Evolutionary conservation across 108 stramenopile genomes (phyloP).

Genomic region (Discostella stelligeroides): DNA sequence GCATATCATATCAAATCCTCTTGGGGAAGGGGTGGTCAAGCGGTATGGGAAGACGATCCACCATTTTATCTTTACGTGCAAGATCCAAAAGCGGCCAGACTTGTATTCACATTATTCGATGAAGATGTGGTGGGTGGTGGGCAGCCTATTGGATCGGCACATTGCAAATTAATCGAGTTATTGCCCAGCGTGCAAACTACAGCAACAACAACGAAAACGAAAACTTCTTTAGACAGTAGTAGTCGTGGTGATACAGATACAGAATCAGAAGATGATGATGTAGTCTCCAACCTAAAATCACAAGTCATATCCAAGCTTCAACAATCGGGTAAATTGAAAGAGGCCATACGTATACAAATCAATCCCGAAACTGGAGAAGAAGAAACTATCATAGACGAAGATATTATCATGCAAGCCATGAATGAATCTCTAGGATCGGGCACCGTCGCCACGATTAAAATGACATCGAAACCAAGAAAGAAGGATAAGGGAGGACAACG

Average conservation of each 20-base stretch:
- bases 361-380: constrained; percentile 48
- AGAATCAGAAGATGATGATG: constrained; percentile 25
- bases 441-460: constrained; percentile 48
- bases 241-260: too few relatives aligned
- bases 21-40: constrained; percentile 70
- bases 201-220: neutral
- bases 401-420: constrained; percentile 49
- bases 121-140: constrained; percentile 73
- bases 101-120: constrained; percentile 80
- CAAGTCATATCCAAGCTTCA: constrained; percentile 50
- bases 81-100: constrained; percentile 61
- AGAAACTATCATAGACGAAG: constrained; percentile 40
- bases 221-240: too few relatives aligned
- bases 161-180: constrained; percentile 53
- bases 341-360: constrained; percentile 30
- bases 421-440: constrained; percentile 61
- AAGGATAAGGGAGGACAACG: constrained; percentile 81
- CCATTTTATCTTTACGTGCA: constrained; percentile 85
- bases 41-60: constrained; percentile 73
- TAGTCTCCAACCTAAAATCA: constrained; percentile 49
- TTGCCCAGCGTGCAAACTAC: constrained; percentile 46
- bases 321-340: constrained; percentile 30
- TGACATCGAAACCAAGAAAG: constrained; percentile 77
- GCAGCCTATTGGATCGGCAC: constrained; percentile 61
- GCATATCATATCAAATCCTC: constrained; percentile 75